These are phyloP conservation scores for Leucocoprinus birnbaumii DNA, from an alignment of 768 basidiomycete genomes.

Conservation along the genomic window DNA sequence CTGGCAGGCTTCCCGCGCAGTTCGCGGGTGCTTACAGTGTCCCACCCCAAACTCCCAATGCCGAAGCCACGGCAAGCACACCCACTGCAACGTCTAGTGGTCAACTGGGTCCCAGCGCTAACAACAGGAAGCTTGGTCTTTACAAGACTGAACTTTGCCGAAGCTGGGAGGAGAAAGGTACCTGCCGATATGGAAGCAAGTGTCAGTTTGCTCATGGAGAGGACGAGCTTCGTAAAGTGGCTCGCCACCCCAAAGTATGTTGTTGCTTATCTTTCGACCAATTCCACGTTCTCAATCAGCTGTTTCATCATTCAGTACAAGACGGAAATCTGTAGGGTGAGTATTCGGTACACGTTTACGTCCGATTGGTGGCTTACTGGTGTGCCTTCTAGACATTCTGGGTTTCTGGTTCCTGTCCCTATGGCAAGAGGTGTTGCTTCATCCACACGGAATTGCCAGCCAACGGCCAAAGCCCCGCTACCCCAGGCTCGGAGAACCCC, in stretches of 20 bases:
- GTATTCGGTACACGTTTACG: constrained; percentile 19
- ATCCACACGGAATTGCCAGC: constrained; percentile 85
- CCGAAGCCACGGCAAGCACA: constrained; percentile 37
- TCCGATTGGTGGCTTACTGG: constrained; percentile 12
- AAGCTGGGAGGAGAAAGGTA: constrained; percentile 91
- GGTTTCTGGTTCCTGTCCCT: constrained; percentile 91
- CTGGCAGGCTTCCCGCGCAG: constrained; percentile 60
- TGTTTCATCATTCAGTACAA: constrained; percentile 60
- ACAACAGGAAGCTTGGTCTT: constrained; percentile 85
- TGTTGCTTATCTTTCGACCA: constrained; percentile 4
- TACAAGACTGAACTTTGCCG: constrained; percentile 91
- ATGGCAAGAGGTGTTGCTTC: constrained; percentile 91
- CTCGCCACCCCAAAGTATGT: constrained; percentile 84
- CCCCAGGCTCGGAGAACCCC: constrained; percentile 44
- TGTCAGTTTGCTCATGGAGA: constrained; percentile 95
- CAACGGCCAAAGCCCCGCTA: constrained; percentile 38
- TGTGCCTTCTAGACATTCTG: constrained; percentile 70
- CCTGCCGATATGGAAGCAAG: constrained; percentile 82
- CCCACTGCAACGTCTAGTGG: constrained; percentile 37
- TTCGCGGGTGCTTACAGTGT: constrained; percentile 52
- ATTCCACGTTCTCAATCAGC: constrained; percentile 16
- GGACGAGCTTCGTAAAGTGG: constrained; percentile 80
- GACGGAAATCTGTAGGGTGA: constrained; percentile 88
- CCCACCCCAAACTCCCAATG: constrained; percentile 24
- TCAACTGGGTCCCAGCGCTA: constrained; percentile 76